A percentile compares a stretch with the other conserved stretches of the same genome.
Evolutionary conservation across 129 eudicot species (phyloP).

Genomic region (Centrapalus pauciflorus): DNA sequence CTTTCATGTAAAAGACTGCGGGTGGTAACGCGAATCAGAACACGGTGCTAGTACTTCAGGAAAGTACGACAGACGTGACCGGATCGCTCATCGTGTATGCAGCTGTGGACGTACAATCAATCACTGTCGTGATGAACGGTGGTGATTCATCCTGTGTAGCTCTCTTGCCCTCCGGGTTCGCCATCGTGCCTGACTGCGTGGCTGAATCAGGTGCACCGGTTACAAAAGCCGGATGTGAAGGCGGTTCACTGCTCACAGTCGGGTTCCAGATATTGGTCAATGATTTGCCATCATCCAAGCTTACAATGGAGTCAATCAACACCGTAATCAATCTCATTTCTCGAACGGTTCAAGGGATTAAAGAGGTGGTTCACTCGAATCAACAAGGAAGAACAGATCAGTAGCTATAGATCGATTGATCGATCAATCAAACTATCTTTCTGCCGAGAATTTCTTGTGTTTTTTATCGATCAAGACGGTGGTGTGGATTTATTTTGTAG

Average conservation of each 20-base stretch:
- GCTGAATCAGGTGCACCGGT: constrained; percentile 30
- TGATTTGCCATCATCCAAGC: constrained; percentile 45
- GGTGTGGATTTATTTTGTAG: constrained; percentile 33
- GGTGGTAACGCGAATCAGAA: constrained; percentile 37
- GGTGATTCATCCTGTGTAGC: constrained; percentile 62
- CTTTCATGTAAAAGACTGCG: constrained; percentile 41
- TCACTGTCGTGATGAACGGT: constrained; percentile 52
- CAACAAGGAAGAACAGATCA: constrained; percentile 25
- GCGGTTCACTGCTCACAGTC: constrained; percentile 57
- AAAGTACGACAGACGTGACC: constrained; percentile 47
- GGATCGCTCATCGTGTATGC: constrained; percentile 66
- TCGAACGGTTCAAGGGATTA: constrained; percentile 64
- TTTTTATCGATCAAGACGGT: constrained; percentile 11
- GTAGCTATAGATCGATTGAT: constrained; percentile 17
- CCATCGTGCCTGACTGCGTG: constrained; percentile 59
- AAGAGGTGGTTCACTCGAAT: constrained; percentile 41
- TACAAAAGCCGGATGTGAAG: constrained; percentile 28
- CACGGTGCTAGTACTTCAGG: constrained; percentile 64
- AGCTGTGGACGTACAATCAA: constrained; percentile 50
- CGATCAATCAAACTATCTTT: not conserved
- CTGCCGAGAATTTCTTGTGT: not conserved
- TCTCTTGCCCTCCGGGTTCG: constrained; percentile 74
- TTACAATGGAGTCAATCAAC: constrained; percentile 58
- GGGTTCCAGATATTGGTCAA: constrained; percentile 73
- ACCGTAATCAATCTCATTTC: constrained; percentile 54